Evolutionary conservation across 2,329 filamentous ascomycete genomes (phyloP).

Genomic region (Diatrype stigma): DNA sequence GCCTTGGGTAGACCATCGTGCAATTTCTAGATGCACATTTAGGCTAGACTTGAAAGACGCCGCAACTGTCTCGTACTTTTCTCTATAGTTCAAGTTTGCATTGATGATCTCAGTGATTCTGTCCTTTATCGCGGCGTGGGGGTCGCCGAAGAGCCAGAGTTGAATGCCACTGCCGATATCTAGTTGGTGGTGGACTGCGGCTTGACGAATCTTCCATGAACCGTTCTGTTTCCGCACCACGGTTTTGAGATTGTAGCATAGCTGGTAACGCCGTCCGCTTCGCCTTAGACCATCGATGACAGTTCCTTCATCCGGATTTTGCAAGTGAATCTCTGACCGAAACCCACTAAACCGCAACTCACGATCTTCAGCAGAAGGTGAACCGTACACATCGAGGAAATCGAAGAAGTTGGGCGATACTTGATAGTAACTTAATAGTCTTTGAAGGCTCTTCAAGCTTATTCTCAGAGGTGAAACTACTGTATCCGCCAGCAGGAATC

Average conservation of each 20-base stretch:
- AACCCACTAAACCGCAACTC: constrained; percentile 24
- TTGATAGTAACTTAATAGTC: constrained; percentile 26
- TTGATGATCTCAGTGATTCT: constrained; percentile 26
- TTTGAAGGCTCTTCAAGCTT: constrained; percentile 18
- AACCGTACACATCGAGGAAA: constrained; percentile 17
- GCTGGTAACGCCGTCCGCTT: constrained; percentile 17
- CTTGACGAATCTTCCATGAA: constrained; percentile 19
- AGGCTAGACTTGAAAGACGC: constrained; percentile 30
- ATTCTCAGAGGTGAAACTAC: constrained; percentile 16
- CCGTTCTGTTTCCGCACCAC: constrained; percentile 8
- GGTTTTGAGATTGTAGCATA: constrained; percentile 24
- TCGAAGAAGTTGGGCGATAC: constrained; percentile 29
- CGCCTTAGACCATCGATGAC: constrained; percentile 13
- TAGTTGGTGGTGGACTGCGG: constrained; percentile 23
- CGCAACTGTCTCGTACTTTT: constrained; percentile 21
- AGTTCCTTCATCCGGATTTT: constrained; percentile 3
- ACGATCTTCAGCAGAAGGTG: constrained; percentile 11
- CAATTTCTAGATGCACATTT: constrained; percentile 28
- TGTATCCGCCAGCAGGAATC: constrained; percentile 18
- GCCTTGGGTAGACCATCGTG: constrained; percentile 33
- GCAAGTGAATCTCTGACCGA: constrained; percentile 11
- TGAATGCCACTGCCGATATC: constrained; percentile 22
- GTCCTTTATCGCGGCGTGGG: constrained; percentile 22
- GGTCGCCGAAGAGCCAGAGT: constrained; percentile 33
- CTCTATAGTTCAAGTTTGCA: constrained; percentile 16